phyloP scores from a whole-genome alignment of 129 eudicot species.

The Lactuca saligna region DNA sequence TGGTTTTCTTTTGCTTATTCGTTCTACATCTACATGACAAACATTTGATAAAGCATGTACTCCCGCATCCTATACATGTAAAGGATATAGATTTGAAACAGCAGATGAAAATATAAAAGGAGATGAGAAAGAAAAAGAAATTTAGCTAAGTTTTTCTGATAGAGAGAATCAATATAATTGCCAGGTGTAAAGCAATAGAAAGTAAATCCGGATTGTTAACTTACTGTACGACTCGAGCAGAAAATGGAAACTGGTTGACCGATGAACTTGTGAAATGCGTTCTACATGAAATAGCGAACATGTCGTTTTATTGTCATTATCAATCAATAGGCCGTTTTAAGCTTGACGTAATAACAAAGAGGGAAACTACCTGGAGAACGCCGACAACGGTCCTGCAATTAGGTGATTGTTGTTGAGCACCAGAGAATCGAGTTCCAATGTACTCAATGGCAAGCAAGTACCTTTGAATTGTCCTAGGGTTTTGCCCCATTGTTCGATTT shows the following conservation, averaged over 20 bases:
- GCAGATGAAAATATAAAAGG: neutral
- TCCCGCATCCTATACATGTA: conserved; percentile 77
- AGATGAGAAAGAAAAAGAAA: neutral
- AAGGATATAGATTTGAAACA: neutral
- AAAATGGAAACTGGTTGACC: conserved; percentile 88
- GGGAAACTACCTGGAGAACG: conserved; percentile 61
- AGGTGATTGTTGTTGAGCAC: conserved; percentile 79
- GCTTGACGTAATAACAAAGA: neutral
- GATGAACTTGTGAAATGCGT: conserved; percentile 78
- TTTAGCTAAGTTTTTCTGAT: neutral
- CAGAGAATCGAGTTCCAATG: conserved; percentile 82
- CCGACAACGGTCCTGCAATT: conserved; percentile 78
- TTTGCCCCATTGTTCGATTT: conserved; percentile 44
- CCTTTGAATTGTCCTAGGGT: conserved; percentile 55
- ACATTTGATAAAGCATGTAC: conserved; percentile 97
- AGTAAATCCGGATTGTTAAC: conserved; percentile 18
- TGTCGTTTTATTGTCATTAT: neutral
- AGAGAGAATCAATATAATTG: neutral
- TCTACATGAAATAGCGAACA: conserved; percentile 42
- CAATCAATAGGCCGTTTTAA: neutral
- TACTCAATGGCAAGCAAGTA: conserved; percentile 88
- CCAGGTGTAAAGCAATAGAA: conserved; percentile 3
- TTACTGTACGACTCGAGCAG: conserved; percentile 95
- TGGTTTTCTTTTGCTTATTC: conserved; percentile 92
- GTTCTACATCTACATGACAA: conserved; percentile 93